Evolutionary conservation across 306 rosid species (phyloP), one percentile per base, ranked within the genome.

Genomic region (Citrullus colocynthis): DNA sequence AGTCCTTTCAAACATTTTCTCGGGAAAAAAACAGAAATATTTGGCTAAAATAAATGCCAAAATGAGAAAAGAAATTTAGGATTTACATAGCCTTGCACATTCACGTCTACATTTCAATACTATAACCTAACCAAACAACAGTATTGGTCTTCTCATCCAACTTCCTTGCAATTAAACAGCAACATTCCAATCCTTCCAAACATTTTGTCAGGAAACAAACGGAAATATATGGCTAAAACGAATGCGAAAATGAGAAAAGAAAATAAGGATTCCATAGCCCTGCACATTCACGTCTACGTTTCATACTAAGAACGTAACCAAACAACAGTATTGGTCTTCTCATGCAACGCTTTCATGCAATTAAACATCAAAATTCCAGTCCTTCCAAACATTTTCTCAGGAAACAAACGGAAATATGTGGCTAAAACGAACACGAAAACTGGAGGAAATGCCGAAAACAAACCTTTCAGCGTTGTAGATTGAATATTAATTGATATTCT

Each of bases 391-490:
- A 75, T 55, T 55, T 75, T 74, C 64, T 54, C 62, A 2, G 17
- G 18, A 74, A 28, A 17, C 63, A 74, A 52, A 74, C 32, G 6
- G 49, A 74, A 74, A 74, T 0, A 16, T 8, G 0, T 48, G 20
- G 64, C 44, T 16, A 54, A 74, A 74, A 74, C 34, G 63, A 51
- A 52, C 5, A 36, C 5, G 18, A 18, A 54, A 74, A 74, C 63
- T 4, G 30, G 57, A 21, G 11, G 5, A 75, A 20, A 75, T 18
- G 65, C 17, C 6, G 64, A 42, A 58, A 75, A 36, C 64, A 36
- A 56, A 54, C 78, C 64, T 58, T 58, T 37, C 78, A 75, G 78
- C 54, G 66, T 37, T 32, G 62, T 5, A 51, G n/a, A 74, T 54
- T 11, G 78, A 7, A 75, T 18, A 39, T 1, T 11, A 34, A 30